Conservation (phyloP, 208 protist genomes). For the Crithidia expoeki region DNA sequence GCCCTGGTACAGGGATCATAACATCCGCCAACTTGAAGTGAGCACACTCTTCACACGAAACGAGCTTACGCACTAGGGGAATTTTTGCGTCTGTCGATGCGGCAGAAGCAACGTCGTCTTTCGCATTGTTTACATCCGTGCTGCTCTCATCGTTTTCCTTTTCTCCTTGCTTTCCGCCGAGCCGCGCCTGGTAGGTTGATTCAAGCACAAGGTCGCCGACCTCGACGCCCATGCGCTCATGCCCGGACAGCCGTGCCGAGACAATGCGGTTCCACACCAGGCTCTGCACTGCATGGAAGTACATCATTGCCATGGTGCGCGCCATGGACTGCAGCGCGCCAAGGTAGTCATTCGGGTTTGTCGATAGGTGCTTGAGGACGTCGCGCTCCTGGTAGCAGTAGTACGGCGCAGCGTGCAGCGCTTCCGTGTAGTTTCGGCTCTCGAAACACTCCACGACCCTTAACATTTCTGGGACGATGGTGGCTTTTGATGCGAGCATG, state of each 20-base stretch:
- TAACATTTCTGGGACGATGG: constrained; percentile 59
- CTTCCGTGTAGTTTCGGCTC: constrained; percentile 46
- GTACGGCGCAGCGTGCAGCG: constrained; percentile 59
- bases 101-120: constrained; percentile 1
- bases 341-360: constrained; percentile 69
- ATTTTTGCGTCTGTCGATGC: constrained; percentile 32
- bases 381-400: constrained; percentile 86
- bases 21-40: constrained; percentile 86
- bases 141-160: constrained; percentile 9
- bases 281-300: constrained; percentile 95
- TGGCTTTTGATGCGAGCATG: constrained; percentile 72
- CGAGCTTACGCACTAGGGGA: constrained; percentile 61
- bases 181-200: constrained; percentile 34
- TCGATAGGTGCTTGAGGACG: constrained; percentile 78
- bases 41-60: constrained; percentile 56
- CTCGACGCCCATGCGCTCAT: constrained; percentile 38
- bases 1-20: constrained; percentile 90
- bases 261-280: constrained; percentile 94
- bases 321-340: constrained; percentile 79
- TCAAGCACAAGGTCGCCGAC: constrained; percentile 89
- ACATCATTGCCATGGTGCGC: constrained; percentile 89
- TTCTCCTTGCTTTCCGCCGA: background rate
- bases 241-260: constrained; percentile 72
- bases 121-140: background rate
- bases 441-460: constrained; percentile 39